Evolutionary conservation across 2,329 filamentous ascomycete species (phyloP).

Genomic region (Trichoderma lentiforme): DNA sequence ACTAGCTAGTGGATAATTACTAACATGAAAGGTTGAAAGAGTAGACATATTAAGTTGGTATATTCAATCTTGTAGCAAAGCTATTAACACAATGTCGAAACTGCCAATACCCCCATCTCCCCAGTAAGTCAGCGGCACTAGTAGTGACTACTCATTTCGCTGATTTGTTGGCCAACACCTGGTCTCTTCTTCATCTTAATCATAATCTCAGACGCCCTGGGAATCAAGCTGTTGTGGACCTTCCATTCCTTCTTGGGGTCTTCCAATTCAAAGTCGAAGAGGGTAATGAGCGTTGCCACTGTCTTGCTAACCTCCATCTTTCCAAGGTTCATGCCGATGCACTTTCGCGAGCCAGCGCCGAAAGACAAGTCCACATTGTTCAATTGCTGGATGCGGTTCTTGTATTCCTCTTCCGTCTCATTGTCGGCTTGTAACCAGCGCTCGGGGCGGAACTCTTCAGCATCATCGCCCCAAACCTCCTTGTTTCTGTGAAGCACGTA

Average conservation of each 20-base stretch:
- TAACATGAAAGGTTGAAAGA: not conserved
- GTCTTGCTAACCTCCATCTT: constrained; percentile 45
- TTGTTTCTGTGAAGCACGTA: constrained; percentile 37
- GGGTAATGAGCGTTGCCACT: constrained; percentile 40
- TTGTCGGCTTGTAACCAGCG: constrained; percentile 29
- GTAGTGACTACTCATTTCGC: not conserved
- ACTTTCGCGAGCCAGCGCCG: constrained; percentile 41
- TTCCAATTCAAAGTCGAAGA: constrained; percentile 34
- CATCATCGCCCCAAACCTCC: constrained; percentile 41
- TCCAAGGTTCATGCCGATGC: constrained; percentile 41
- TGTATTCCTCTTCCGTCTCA: constrained; percentile 21
- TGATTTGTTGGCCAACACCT: not conserved
- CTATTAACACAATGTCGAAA: not conserved
- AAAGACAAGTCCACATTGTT: constrained; percentile 39
- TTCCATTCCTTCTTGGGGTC: constrained; percentile 25
- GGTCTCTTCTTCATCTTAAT: not conserved
- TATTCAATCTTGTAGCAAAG: not conserved
- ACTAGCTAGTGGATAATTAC: not conserved
- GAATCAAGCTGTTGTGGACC: constrained; percentile 20
- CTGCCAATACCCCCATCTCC: not conserved
- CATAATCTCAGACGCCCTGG: not conserved
- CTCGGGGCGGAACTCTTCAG: constrained; percentile 42
- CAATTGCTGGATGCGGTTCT: constrained; percentile 26
- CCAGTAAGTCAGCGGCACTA: not conserved
- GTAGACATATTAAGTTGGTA: not conserved